A percentile compares a stretch with the other conserved stretches of the same genome.
phyloP scores from a whole-genome alignment of 768 basidiomycete species.

The Paxillus rubicundulus region DNA sequence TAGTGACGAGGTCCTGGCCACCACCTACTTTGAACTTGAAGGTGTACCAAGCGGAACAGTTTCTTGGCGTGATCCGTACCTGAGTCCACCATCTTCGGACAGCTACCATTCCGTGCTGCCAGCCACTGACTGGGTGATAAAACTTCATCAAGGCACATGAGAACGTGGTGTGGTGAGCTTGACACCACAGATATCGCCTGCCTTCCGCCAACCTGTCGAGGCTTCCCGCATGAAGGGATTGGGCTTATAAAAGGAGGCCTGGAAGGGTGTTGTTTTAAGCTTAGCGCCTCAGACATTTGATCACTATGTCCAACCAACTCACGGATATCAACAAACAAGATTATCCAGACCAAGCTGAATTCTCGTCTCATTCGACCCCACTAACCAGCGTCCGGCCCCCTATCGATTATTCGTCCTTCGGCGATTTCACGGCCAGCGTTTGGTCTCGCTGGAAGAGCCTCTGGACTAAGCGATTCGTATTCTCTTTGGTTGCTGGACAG shows the following conservation, averaged over 20 bases:
- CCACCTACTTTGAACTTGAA: no score
- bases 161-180: background rate
- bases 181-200: conserved; percentile 8
- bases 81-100: no score
- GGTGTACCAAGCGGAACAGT: no score
- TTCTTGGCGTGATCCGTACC: no score
- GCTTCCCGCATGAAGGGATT: background rate
- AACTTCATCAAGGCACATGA: background rate
- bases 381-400: conserved; percentile 44
- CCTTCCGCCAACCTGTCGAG: background rate
- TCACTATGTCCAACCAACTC: conserved; percentile 15
- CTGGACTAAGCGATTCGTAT: conserved; percentile 73
- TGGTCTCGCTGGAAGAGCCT: conserved; percentile 65
- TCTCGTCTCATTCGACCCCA: background rate
- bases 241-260: conserved; percentile 10
- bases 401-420: conserved; percentile 62
- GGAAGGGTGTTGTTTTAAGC: no score
- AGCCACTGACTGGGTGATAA: no score
- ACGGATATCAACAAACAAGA: conserved; percentile 24
- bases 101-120: no score
- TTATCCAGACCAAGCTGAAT: conserved; percentile 10
- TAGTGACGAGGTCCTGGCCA: no score
- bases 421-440: conserved; percentile 51
- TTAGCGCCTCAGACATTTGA: no score
- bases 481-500: conserved; percentile 75